Evolutionary conservation across 345 rosid genomes (phyloP).

Genomic region (Viola odorata): DNA sequence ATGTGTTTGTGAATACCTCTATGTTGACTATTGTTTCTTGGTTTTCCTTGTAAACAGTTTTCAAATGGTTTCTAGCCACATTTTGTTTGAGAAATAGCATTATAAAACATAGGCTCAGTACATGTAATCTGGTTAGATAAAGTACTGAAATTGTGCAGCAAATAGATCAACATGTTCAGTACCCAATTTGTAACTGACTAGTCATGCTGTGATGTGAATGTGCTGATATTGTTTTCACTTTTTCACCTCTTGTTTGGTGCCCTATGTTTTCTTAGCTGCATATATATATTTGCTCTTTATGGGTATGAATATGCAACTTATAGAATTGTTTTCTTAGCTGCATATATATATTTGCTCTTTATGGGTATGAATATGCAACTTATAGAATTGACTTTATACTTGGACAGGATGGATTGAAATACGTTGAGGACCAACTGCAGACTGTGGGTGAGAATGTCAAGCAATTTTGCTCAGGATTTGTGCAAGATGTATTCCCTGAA

Average conservation of each 20-base stretch:
- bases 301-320: constrained; percentile 3
- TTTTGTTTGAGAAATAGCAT: too few relatives aligned
- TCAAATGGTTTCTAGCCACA: too few relatives aligned
- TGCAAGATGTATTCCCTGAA: constrained; percentile 19
- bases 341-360: not conserved
- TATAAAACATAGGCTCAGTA: too few relatives aligned
- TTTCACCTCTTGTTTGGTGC: too few relatives aligned
- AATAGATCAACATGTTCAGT: too few relatives aligned
- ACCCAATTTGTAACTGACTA: too few relatives aligned
- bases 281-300: not conserved
- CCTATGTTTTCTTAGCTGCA: not conserved
- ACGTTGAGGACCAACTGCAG: constrained; percentile 10
- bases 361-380: constrained; percentile 2
- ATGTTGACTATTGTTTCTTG: too few relatives aligned
- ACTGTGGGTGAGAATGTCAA: constrained; percentile 21
- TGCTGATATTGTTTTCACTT: constrained; percentile 5
- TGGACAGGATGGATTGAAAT: constrained; percentile 27
- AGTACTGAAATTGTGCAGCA: too few relatives aligned
- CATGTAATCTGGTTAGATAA: too few relatives aligned
- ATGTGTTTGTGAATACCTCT: too few relatives aligned
- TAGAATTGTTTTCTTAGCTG: not conserved
- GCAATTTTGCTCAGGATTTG: constrained; percentile 25
- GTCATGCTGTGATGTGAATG: not conserved
- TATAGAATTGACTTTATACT: constrained; percentile 8
- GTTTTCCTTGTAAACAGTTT: too few relatives aligned